These are phyloP conservation scores for Bolboschoenus planiculmis DNA, from an alignment of 176 grass and related monocot genomes.

Conservation along the genomic window DNA sequence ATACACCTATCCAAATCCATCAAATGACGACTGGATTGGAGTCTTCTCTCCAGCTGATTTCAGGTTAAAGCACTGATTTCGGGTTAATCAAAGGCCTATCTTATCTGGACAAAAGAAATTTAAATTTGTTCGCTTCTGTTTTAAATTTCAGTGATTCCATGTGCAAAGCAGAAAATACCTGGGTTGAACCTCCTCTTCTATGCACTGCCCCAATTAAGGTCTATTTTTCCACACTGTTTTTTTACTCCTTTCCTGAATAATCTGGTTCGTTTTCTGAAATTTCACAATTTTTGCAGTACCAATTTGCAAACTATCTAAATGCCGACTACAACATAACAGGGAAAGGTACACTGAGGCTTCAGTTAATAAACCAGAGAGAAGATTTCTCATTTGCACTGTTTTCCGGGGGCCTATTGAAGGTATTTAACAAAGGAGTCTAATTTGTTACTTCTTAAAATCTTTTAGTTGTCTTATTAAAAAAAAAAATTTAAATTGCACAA, in stretches of 20 bases:
- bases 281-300: constrained; percentile 47
- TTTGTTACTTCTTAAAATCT: constrained; percentile 2
- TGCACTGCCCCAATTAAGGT: constrained; percentile 96
- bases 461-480: background rate
- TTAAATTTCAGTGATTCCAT: constrained; percentile 43
- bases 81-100: background rate
- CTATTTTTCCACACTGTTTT: background rate
- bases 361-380: constrained; percentile 82
- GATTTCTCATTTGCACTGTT: constrained; percentile 91
- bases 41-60: constrained; percentile 94
- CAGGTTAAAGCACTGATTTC: constrained; percentile 39
- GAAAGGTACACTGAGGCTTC: constrained; percentile 71
- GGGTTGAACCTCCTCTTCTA: constrained; percentile 57
- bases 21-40: constrained; percentile 81
- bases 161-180: constrained; percentile 54
- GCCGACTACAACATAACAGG: constrained; percentile 42
- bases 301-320: constrained; percentile 68
- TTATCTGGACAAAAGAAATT: background rate
- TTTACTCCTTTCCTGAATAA: background rate
- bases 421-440: constrained; percentile 27
- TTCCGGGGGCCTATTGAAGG: constrained; percentile 63
- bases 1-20: constrained; percentile 50
- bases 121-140: background rate
- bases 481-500: background rate
- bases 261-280: constrained; percentile 1